Evolutionary conservation across 2,329 filamentous ascomycete species (phyloP), one percentile per base, ranked within the genome.

Genomic region (Emergomyces orientalis): DNA sequence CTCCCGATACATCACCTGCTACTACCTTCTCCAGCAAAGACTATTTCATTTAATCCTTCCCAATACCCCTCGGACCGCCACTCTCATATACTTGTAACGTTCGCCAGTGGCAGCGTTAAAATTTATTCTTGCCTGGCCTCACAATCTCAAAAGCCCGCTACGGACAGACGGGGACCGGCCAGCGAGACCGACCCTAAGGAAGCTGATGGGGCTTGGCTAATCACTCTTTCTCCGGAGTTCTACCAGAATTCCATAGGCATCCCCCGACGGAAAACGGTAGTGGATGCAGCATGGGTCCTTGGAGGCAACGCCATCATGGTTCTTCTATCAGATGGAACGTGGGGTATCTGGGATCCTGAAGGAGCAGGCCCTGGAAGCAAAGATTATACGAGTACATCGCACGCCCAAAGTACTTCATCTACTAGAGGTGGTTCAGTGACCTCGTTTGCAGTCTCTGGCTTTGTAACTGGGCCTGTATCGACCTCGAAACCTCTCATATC

Each of bases 41-140:
- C 74, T 5, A 75, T 86, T 54, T 70, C 76, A 1, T 86, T 86
- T 74, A 85, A 80, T 63, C 78, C 81, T 17, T 79, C 80, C 7
- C 71, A 77, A 47, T 81, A 80, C 66, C 81, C 83, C 4, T 80
- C 80, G 30, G 71, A 74, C 32, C 78, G 81, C 14, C 82, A 85
- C 70, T 79, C 81, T 0, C 79, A 81, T 54, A 71, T 87, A 13
- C 75, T 87, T 9, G 74, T 87, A 7, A 77, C 80, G 1, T 83
- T 86, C 62, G 71, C 77, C 1, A 77, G 75, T n/a, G 84, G 84
- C 6, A 78, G 76, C 51, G 81, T 84, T 34, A 83, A 84, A 61
- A 75, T 87, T 17, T 85, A 84, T 68, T 81, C 85, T 61, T 81
- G 80, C 32, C 79, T 84, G 39, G 75, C 79, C 19, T 69, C 66